Percentiles rank a stretch among this genome's conserved stretches.
These are phyloP conservation scores for Wickerhamomyces sydowiorum DNA, from an alignment of 805 yeast species.

Conservation along the genomic window DNA sequence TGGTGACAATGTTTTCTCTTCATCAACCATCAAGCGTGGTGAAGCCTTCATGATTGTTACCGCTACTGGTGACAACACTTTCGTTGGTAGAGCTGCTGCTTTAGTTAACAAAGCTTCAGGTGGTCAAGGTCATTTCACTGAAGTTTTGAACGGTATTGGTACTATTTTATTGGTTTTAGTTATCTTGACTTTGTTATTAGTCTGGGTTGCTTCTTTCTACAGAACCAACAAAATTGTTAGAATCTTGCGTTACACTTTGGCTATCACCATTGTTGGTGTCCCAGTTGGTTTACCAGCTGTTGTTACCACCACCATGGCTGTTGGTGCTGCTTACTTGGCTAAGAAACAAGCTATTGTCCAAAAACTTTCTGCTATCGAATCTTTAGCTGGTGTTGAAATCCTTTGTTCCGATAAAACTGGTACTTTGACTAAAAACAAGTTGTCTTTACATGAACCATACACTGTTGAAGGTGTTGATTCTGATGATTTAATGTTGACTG, in stretches of 20 bases:
- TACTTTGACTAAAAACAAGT: constrained; percentile 95
- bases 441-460: constrained; percentile 94
- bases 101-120: constrained; percentile 90
- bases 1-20: constrained; percentile 86
- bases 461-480: constrained; percentile 96
- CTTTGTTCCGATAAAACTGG: constrained; percentile 98
- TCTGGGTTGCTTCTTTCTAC: constrained; percentile 94
- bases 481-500: constrained; percentile 94
- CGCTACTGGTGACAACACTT: constrained; percentile 93
- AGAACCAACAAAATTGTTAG: constrained; percentile 82
- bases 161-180: constrained; percentile 85
- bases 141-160: constrained; percentile 97
- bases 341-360: constrained; percentile 97
- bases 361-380: constrained; percentile 93
- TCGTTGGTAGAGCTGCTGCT: constrained; percentile 97
- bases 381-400: constrained; percentile 96
- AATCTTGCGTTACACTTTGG: constrained; percentile 87
- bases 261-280: constrained; percentile 95
- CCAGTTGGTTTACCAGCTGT: constrained; percentile 99
- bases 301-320: constrained; percentile 98
- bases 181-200: constrained; percentile 77
- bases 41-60: constrained; percentile 91
- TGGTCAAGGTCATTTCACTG: constrained; percentile 95
- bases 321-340: constrained; percentile 98
- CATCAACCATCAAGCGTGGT: constrained; percentile 94